phyloP scores from a whole-genome alignment of 805 yeast species.

The Candida wancherniae region DNA sequence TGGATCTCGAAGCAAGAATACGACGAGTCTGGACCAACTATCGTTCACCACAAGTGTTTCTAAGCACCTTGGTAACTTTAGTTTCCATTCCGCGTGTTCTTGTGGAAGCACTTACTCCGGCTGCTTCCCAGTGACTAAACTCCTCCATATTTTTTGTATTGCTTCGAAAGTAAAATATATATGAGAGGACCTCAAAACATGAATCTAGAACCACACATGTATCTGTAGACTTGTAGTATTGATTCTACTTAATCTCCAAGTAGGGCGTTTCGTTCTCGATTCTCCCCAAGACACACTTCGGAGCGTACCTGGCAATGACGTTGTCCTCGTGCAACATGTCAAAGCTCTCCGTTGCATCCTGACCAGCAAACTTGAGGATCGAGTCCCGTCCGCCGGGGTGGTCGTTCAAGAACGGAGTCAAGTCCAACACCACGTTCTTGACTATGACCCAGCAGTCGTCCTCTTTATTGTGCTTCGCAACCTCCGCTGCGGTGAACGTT shows the following conservation, averaged over 20 bases:
- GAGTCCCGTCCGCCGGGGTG: slow-evolving; percentile 64
- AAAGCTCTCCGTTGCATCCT: slow-evolving; percentile 46
- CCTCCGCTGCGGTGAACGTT: slow-evolving; percentile 44
- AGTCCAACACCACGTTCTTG: slow-evolving; percentile 48
- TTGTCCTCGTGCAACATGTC: slow-evolving; percentile 55
- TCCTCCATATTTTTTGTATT: slow-evolving; percentile 8
- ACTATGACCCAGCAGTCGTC: slow-evolving; percentile 52
- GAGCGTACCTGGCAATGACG: slow-evolving; percentile 47
- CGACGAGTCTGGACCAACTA: slow-evolving; percentile 99
- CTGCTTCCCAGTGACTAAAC: slow-evolving; percentile 9
- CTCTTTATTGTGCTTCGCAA: slow-evolving; percentile 42
- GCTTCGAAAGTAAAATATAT: slow-evolving; percentile 15
- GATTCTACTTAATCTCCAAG: slow-evolving; percentile 26
- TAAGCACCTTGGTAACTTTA: slow-evolving; percentile 34
- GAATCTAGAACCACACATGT: slow-evolving; percentile 8
- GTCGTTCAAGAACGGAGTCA: slow-evolving; percentile 39
- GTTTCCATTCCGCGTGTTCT: slow-evolving; percentile 12
- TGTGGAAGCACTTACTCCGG: slow-evolving; percentile 8
- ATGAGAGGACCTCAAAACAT: slow-evolving; percentile 10
- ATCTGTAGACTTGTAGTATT: slow-evolving; percentile 1
- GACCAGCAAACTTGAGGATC: slow-evolving; percentile 44
- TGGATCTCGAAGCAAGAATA: slow-evolving; percentile 99
- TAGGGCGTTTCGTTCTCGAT: slow-evolving; percentile 44
- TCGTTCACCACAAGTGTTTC: slow-evolving; percentile 95
- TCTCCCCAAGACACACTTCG: slow-evolving; percentile 45